phyloP scores from a whole-genome alignment of 2,329 filamentous ascomycete species.

The Monilinia polystroma region DNA sequence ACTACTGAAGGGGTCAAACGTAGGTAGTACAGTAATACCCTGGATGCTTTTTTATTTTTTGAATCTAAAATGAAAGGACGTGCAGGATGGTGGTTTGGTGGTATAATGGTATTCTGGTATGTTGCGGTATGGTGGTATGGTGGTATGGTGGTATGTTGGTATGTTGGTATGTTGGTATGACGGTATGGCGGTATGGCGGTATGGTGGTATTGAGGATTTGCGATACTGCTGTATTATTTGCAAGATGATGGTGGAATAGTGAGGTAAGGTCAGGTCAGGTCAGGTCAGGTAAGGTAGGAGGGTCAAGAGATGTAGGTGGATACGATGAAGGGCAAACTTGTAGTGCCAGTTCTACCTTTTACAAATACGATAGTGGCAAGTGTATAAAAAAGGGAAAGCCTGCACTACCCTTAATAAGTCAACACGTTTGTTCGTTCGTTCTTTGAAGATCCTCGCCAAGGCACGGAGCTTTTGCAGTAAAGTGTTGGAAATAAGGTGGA shows the following conservation, averaged over 20 bases:
- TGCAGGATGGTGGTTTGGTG: background rate
- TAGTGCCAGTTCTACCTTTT: constrained; percentile 14
- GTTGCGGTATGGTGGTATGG: too few relatives aligned
- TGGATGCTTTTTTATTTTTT: background rate
- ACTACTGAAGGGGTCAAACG: background rate
- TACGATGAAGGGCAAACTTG: background rate
- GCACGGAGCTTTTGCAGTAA: constrained; percentile 8
- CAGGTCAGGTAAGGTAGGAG: background rate
- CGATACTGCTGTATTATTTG: background rate
- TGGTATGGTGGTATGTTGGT: background rate
- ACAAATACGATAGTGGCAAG: constrained; percentile 1
- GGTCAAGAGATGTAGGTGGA: background rate
- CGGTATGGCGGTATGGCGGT: too few relatives aligned
- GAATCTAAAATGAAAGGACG: constrained; percentile 7
- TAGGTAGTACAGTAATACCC: background rate
- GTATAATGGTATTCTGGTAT: too few relatives aligned
- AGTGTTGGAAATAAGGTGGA: constrained; percentile 2
- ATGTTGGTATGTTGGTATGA: background rate
- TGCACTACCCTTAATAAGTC: constrained; percentile 18
- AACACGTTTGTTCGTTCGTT: background rate
- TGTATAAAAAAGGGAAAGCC: constrained; percentile 3
- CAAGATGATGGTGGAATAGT: background rate
- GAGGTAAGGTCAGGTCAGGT: background rate
- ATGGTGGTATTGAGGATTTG: too few relatives aligned
- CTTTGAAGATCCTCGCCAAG: constrained; percentile 16